Base-by-base conservation (phyloP, 768 basidiomycete species). In the Mycena leptocephala region DNA sequence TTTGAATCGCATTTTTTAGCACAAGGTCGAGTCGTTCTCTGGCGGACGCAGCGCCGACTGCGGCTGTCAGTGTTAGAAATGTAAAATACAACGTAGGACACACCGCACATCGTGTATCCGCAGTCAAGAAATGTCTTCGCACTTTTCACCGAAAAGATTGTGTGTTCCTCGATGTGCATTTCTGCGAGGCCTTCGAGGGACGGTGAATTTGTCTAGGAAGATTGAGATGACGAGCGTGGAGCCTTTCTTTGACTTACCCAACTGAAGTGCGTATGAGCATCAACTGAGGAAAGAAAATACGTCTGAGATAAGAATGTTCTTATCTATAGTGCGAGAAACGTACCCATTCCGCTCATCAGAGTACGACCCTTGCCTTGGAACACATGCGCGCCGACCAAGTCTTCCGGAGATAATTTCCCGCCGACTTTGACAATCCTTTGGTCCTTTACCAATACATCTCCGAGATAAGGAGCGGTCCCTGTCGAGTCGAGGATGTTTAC, bases 101-200 rank as follows among this genome's bases (percentile, higher is more conserved):
- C 22, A 78, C 76, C 24, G 63, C 85, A 86, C 86, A 86, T 86
- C 1, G 85, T 86, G 63, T 86, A 86, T 6, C 85, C 85, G 68
- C 84, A 79, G 43, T 86, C 84, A 4, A 86, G 70, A 74, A 85
- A 86, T 24, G 81, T 85, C 61, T 72, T 78, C 9, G 84, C 85
- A 61, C 82, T 82, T 64, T 81, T 78, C 11, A 75, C n/a, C 33
- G 83, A 73, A 35, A 84, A 80, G 22, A 85, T 59, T 2, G 82
- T 83, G 64, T 86, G 85, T 35, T 86, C 85, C 41, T 85, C 85
- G 33, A 82, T 55, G 14, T 80, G 80, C 69, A 85, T 43, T 24
- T 79, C 72, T 14, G 77, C 80, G 33, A 85, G 80, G 26, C 78
- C 83, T 35, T 85, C 85, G 13, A 86, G 79, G 18, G 80, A 76